Percentiles rank a stretch among this genome's conserved stretches.
phyloP scores from a whole-genome alignment of 1,284 basidiomycete genomes.

The Thelephora terrestris region DNA sequence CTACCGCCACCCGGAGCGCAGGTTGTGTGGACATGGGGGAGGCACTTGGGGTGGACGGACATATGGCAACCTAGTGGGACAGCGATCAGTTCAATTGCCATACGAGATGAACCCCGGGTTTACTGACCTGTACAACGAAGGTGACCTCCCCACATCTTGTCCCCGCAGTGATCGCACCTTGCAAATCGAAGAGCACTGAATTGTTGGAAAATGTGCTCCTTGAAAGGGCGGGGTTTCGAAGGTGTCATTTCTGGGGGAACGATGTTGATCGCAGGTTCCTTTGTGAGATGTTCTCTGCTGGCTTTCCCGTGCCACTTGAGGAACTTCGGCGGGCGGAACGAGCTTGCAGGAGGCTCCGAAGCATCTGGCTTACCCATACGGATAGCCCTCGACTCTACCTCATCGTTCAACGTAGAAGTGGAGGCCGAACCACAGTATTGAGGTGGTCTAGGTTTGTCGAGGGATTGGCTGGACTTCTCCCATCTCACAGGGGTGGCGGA shows the following conservation, averaged over 20 bases:
- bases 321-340: slow-evolving; percentile 36
- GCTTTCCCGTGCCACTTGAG: slow-evolving; percentile 51
- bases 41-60: slow-evolving; percentile 68
- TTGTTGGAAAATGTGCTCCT: slow-evolving; percentile 82
- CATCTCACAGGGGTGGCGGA: slow-evolving; percentile 14
- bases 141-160: slow-evolving; percentile 98
- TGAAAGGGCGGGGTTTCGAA: slow-evolving; percentile 33
- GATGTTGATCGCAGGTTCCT: slow-evolving; percentile 5
- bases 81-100: background rate
- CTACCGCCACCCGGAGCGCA: slow-evolving; percentile 34
- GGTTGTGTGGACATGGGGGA: slow-evolving; percentile 43
- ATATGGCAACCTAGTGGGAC: slow-evolving; percentile 47
- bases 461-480: slow-evolving; percentile 25
- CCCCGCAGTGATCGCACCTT: slow-evolving; percentile 90
- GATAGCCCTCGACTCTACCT: slow-evolving; percentile 22
- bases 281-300: slow-evolving; percentile 6
- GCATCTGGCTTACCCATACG: slow-evolving; percentile 22
- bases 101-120: slow-evolving; percentile 4
- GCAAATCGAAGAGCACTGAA: slow-evolving; percentile 83
- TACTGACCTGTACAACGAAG: slow-evolving; percentile 76
- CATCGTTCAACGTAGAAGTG: slow-evolving; percentile 23
- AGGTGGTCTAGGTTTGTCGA: slow-evolving; percentile 23
- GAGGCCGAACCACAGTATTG: slow-evolving; percentile 19
- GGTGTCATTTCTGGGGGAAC: background rate
- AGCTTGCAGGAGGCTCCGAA: slow-evolving; percentile 29